Conservation (phyloP, 345 rosid genomes). For the Hypericum androsaemum region DNA sequence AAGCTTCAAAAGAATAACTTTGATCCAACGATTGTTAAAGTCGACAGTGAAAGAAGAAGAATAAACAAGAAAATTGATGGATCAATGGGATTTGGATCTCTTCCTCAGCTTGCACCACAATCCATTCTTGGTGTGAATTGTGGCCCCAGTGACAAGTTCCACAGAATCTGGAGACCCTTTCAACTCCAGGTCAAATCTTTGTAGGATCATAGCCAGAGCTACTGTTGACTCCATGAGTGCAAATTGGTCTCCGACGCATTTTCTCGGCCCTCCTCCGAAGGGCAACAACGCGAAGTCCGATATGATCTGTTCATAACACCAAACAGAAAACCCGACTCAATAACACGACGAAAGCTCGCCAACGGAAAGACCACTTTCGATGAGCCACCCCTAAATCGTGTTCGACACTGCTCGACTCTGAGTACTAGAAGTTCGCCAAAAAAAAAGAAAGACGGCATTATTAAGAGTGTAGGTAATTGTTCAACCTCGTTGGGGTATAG, state of each 20-base stretch:
- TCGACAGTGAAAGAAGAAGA: too few species aligned
- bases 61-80: background rate
- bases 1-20: too few species aligned
- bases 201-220: slow-evolving; percentile 63
- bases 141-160: slow-evolving; percentile 80
- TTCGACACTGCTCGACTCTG: too few species aligned
- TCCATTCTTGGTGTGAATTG: slow-evolving; percentile 79
- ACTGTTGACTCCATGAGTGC: slow-evolving; percentile 87
- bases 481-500: slow-evolving; percentile 79
- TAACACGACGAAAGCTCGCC: background rate
- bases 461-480: too few species aligned
- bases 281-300: slow-evolving; percentile 85
- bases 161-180: slow-evolving; percentile 62
- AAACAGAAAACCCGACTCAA: slow-evolving; percentile 11
- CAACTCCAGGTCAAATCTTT: slow-evolving; percentile 66
- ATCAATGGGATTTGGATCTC: slow-evolving; percentile 28
- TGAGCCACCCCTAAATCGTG: too few species aligned
- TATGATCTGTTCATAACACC: slow-evolving; percentile 36
- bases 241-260: slow-evolving; percentile 93
- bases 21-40: too few species aligned
- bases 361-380: too few species aligned
- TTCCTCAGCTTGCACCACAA: slow-evolving; percentile 74
- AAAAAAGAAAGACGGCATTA: too few species aligned
- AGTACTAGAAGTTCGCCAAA: too few species aligned
- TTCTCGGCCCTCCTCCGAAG: slow-evolving; percentile 90